A percentile compares a stretch with the other conserved stretches of the same genome.
Conservation (phyloP, 2,329 filamentous ascomycete species). For the Blastomyces silverae region DNA sequence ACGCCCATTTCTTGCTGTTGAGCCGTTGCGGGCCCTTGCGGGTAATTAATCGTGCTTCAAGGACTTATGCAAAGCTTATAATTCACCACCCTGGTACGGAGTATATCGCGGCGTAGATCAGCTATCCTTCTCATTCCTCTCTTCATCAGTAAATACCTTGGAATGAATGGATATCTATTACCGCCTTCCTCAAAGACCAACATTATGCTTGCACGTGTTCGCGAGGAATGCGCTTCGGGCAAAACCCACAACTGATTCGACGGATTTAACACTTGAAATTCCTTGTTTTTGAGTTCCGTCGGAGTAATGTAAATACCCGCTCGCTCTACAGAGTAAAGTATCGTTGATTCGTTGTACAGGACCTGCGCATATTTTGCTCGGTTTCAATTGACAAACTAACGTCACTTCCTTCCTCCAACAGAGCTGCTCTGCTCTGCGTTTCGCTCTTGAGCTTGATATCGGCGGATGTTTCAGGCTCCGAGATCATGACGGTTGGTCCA, state of each 20-base stretch:
- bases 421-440: not conserved
- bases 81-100: not conserved
- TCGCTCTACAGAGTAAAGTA: not conserved
- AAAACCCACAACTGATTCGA: not conserved
- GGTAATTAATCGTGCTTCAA: not conserved
- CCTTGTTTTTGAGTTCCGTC: not conserved
- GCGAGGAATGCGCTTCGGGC: not conserved
- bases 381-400: not conserved
- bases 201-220: not conserved
- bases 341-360: too few relatives aligned
- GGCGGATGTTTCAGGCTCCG: not conserved
- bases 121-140: too few relatives aligned
- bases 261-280: not conserved
- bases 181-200: not conserved
- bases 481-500: too few relatives aligned
- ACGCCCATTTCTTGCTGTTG: not conserved
- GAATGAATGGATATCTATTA: not conserved
- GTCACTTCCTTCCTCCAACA: not conserved
- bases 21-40: not conserved
- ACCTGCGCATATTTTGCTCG: too few relatives aligned
- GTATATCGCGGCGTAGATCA: too few relatives aligned
- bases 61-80: too few relatives aligned
- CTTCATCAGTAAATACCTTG: too few relatives aligned
- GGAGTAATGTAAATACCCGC: not conserved
- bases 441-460: not conserved